Evolutionary conservation across 2,329 filamentous ascomycete genomes (phyloP).

Genomic region (Aspergillus carbonarius): DNA sequence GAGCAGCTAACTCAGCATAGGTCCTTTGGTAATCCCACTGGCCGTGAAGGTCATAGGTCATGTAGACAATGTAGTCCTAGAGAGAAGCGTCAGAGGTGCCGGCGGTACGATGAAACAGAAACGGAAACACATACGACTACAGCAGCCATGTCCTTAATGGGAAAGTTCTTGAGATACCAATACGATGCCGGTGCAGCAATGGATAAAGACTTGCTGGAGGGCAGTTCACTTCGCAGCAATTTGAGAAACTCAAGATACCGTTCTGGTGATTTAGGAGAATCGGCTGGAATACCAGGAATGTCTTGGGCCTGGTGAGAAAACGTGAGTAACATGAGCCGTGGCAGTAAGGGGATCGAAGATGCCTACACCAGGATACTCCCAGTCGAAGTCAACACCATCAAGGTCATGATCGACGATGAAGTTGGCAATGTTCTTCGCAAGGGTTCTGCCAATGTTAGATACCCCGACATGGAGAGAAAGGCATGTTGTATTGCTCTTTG

Average conservation of each 20-base stretch:
- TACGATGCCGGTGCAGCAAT: slow-evolving; percentile 31
- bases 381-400: slow-evolving; percentile 16
- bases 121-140: slow-evolving; percentile 12
- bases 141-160: slow-evolving; percentile 26
- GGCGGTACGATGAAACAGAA: too few species aligned
- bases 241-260: slow-evolving; percentile 35
- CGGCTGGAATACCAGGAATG: slow-evolving; percentile 38
- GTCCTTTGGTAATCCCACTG: slow-evolving; percentile 31
- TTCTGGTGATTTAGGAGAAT: slow-evolving; percentile 23
- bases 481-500: too few species aligned
- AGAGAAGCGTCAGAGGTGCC: too few species aligned
- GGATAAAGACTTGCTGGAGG: slow-evolving; percentile 22
- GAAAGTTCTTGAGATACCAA: slow-evolving; percentile 36
- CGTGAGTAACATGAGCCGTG: too few species aligned
- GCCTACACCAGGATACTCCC: slow-evolving; percentile 13
- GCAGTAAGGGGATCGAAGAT: too few species aligned
- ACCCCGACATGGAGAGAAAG: too few species aligned
- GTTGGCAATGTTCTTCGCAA: slow-evolving; percentile 37
- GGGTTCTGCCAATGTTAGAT: neutral
- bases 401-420: slow-evolving; percentile 13
- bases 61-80: slow-evolving; percentile 37
- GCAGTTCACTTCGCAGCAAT: slow-evolving; percentile 18
- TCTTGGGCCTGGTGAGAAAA: slow-evolving; percentile 27
- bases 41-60: slow-evolving; percentile 42
- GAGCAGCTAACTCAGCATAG: too few species aligned